A percentile compares a stretch with the other conserved stretches of the same genome.
phyloP scores from a whole-genome alignment of 2,329 filamentous ascomycete genomes.

The Plectosphaerella sp. region DNA sequence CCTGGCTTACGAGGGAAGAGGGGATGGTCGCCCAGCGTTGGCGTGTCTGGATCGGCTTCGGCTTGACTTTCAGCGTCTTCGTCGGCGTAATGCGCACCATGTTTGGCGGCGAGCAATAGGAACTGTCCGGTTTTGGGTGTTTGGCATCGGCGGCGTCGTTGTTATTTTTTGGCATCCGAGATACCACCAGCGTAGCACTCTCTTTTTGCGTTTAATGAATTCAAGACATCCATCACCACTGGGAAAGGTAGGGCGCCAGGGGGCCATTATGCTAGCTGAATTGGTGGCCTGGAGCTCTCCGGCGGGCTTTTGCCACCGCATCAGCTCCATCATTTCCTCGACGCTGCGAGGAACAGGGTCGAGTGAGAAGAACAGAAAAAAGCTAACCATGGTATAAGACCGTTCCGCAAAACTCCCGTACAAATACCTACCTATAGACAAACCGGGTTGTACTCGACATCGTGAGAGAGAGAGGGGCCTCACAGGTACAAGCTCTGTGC shows the following conservation, averaged over 20 bases:
- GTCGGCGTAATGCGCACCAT: conserved; percentile 29
- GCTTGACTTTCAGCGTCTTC: conserved; percentile 59
- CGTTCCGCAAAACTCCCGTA: not conserved
- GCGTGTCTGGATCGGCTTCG: conserved; percentile 81
- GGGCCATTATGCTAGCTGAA: conserved; percentile 5
- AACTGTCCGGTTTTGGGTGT: not conserved
- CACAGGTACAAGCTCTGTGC: conserved; percentile 90
- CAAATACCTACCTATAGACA: not conserved
- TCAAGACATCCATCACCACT: not conserved
- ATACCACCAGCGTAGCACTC: not conserved
- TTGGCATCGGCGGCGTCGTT: not conserved
- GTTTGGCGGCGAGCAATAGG: conserved; percentile 19
- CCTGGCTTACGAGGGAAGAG: conserved; percentile 82
- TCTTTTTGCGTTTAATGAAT: not conserved
- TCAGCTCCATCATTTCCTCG: not conserved
- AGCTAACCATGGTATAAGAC: conserved; percentile 3
- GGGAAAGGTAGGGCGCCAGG: not conserved
- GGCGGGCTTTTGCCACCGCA: not conserved
- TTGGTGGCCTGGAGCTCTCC: conserved; percentile 2
- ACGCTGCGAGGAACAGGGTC: not conserved
- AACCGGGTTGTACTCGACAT: not conserved
- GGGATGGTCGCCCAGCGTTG: conserved; percentile 82
- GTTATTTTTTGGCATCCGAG: not conserved
- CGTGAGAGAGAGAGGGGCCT: too few species aligned
- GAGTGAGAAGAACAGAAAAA: not conserved